Conservation (phyloP, 1,139 yeast species). For the Nakaseomyces sp. region DNA sequence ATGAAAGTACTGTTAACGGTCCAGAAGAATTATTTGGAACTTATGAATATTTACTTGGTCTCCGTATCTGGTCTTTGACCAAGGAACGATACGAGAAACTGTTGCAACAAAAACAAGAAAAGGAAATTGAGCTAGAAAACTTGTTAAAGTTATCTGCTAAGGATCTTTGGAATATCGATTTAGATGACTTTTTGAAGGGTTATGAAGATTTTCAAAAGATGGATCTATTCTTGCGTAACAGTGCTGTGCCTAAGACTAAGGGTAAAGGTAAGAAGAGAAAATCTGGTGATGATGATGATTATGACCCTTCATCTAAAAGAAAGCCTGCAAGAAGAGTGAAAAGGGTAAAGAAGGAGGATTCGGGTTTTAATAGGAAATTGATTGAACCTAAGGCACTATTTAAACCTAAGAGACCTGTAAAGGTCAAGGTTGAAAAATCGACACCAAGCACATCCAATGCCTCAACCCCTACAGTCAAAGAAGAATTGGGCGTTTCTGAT, state of each 20-base stretch:
- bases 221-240: slow-evolving; percentile 40
- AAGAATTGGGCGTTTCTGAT: slow-evolving; percentile 4
- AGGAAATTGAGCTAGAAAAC: slow-evolving; percentile 61
- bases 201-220: slow-evolving; percentile 58
- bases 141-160: slow-evolving; percentile 68
- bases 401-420: slow-evolving; percentile 21
- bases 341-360: slow-evolving; percentile 23
- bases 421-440: slow-evolving; percentile 21
- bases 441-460: slow-evolving; percentile 11
- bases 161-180: slow-evolving; percentile 79
- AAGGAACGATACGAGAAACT: slow-evolving; percentile 78
- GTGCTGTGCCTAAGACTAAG: slow-evolving; percentile 21
- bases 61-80: slow-evolving; percentile 92
- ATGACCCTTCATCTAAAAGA: slow-evolving; percentile 27
- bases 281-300: slow-evolving; percentile 26
- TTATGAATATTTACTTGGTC: slow-evolving; percentile 68
- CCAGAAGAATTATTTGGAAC: slow-evolving; percentile 42
- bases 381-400: slow-evolving; percentile 24
- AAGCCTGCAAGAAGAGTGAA: slow-evolving; percentile 13
- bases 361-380: slow-evolving; percentile 27
- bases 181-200: slow-evolving; percentile 58
- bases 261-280: slow-evolving; percentile 30
- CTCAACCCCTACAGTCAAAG: slow-evolving; percentile 12
- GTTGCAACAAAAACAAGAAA: slow-evolving; percentile 59
- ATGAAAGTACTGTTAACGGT: slow-evolving; percentile 26